Evolutionary conservation across 1,139 yeast genomes (phyloP).

Genomic region (Yamadazyma sp.): DNA sequence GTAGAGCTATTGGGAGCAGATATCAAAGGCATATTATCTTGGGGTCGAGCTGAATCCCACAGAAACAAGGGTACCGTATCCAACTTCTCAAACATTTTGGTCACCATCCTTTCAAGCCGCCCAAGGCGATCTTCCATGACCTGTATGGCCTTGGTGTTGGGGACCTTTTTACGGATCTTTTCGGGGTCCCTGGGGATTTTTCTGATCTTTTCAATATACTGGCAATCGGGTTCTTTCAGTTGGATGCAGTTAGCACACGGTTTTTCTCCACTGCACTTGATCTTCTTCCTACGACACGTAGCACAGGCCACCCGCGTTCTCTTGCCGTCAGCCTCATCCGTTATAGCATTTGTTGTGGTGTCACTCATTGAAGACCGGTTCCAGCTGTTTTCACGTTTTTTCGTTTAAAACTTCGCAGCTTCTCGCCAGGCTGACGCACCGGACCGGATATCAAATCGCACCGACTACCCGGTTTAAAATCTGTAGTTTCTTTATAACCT

Average conservation of each 20-base stretch:
- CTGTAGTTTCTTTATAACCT: too few relatives aligned
- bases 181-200: constrained; percentile 16
- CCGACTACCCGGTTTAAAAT: too few relatives aligned
- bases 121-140: constrained; percentile 23
- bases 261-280: constrained; percentile 49
- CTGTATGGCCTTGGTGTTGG: constrained; percentile 16
- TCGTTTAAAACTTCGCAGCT: too few relatives aligned
- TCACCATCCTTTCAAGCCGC: constrained; percentile 24
- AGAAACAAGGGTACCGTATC: constrained; percentile 6
- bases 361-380: too few relatives aligned
- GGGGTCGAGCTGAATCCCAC: too few relatives aligned
- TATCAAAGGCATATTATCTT: background rate
- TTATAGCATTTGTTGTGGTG: background rate
- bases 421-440: too few relatives aligned
- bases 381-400: too few relatives aligned
- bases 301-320: constrained; percentile 56
- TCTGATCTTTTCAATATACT: constrained; percentile 26
- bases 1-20: background rate
- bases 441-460: background rate
- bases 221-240: constrained; percentile 24
- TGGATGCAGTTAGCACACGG: constrained; percentile 47
- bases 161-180: constrained; percentile 8
- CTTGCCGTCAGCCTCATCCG: constrained; percentile 7
- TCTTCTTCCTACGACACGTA: constrained; percentile 48
- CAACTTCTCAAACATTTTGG: constrained; percentile 19